Base-by-base conservation (phyloP, 2,329 filamentous ascomycete genomes). In the Fusarium devonianum region DNA sequence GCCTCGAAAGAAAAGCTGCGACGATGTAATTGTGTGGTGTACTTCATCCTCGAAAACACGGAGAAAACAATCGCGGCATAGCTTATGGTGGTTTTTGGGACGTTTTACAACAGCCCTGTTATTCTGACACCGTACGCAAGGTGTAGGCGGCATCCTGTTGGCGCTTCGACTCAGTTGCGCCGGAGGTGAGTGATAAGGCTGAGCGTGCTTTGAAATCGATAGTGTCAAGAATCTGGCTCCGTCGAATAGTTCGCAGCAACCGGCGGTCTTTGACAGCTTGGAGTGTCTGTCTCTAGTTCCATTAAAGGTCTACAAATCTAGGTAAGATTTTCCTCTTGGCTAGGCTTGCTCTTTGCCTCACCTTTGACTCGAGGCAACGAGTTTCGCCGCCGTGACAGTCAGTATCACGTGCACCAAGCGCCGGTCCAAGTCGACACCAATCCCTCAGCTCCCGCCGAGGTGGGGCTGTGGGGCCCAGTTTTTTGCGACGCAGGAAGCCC, bases 51-150 rank as follows among this genome's bases (percentile, higher is more conserved):
- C 94, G 68, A 99, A 99, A 34, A 94, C 81, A 9, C 76, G 66
- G 44, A 96, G 84, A 73, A 99, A 99, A 73, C 94, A 99, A 4
- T 79, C 73, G 64, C 89, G 92, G 81, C 94, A 99, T 35, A 99
- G 82, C 66, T 96, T 96, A 63, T 95, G 86, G 65, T 95, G 86
- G 67, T 97, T 96, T 72, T 97, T 97, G 1, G 94, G 93, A 19
- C 94, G 85, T 55, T 97, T 90, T 49, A 99, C 94, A 14, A 96
- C 82, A 5, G 94, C 93, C 51, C 92, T 84, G 55, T 88, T 81
- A 16, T 79, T 81, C 57, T 88, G 81, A 75, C 94, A 99, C 58
- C 86, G 78, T 40, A 85, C 84, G 70, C 94, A 99, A 16, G 81
- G 75, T 14, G 83, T 80, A 16, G 92, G 90, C 7, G 92, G 80